Conservation (phyloP, 306 rosid genomes). For the Begonia masoniana region DNA sequence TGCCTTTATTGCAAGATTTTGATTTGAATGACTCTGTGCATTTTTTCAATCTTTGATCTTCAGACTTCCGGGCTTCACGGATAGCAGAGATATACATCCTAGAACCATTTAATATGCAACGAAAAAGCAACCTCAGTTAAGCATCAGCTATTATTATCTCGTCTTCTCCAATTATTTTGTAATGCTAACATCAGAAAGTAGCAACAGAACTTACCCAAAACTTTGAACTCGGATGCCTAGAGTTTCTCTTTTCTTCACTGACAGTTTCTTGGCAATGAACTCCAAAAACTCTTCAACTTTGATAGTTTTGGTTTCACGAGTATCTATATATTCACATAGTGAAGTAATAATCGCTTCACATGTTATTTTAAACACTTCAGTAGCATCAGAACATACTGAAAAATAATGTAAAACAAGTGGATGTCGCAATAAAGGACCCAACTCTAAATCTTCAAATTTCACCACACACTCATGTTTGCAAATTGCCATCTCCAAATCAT, state of each 20-base stretch:
- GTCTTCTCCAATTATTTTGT: not conserved
- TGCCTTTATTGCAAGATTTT: slow-evolving; percentile 11
- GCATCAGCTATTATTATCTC: not conserved
- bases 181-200: not conserved
- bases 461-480: slow-evolving; percentile 62
- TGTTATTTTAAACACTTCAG: slow-evolving; percentile 49
- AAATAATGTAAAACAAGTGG: slow-evolving; percentile 77
- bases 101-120: slow-evolving; percentile 7
- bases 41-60: slow-evolving; percentile 20
- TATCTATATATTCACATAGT: slow-evolving; percentile 25
- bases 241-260: slow-evolving; percentile 41
- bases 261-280: slow-evolving; percentile 44
- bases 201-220: slow-evolving; percentile 52
- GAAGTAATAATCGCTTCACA: slow-evolving; percentile 36
- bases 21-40: slow-evolving; percentile 10
- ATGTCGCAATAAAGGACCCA: slow-evolving; percentile 77
- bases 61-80: slow-evolving; percentile 33
- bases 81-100: slow-evolving; percentile 49
- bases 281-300: slow-evolving; percentile 49
- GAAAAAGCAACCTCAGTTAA: slow-evolving; percentile 5
- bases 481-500: slow-evolving; percentile 68
- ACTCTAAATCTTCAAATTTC: slow-evolving; percentile 51
- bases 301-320: slow-evolving; percentile 17
- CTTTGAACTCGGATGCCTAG: slow-evolving; percentile 68
- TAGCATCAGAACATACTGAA: slow-evolving; percentile 25